Base-by-base conservation (phyloP, 2,329 filamentous ascomycete genomes). In the Phialophora expanda region DNA sequence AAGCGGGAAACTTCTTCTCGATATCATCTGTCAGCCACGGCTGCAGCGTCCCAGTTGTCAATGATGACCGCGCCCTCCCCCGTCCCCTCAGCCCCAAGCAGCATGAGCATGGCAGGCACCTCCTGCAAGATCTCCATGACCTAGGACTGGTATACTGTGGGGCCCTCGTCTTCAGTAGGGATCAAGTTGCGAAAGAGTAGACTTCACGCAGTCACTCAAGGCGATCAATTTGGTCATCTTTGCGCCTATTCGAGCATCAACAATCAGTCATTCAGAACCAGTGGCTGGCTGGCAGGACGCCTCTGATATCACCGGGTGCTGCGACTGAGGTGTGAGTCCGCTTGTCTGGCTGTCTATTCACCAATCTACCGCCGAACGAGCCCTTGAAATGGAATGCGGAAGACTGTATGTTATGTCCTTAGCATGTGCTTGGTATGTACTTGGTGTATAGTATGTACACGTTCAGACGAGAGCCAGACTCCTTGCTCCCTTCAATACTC, bases 401-500 rank as follows among this genome's bases (percentile, higher is more conserved):
- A n/a, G 38, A n/a, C 5, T n/a, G 20, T 7, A 44, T 44, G 6
- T 24, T 8, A 44, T n/a, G 38, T 44, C 14, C 38, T 44, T 17
- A 44, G 38, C 17, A 17, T 41, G 12, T 41, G 14, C 11, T 14
- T 14, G 6, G 34, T 41, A 41, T 41, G 34, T 41, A 41, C 34
- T 3, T 41, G 3, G 34, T 5, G 2, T 44, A 17, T n/a, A 44
- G 17, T 44, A 44, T n/a, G 38, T n/a, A 44, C 38, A 44, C 9
- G 48, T 51, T 22, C 9, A 51, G 24, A 24, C 48, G 48, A 4
- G 11, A 5, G 22, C 3, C 9, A 51, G 14, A 54, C n/a, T 5
- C 28, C 12, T 12, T 17, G 4, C 24, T 24, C 28, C 8, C 8
- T 24, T 65, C 38, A 67, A 38, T 67, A 67, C 51, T 67, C 17